Conservation (phyloP, 176 grass and related monocot genomes). For the Oryza glaberrima region DNA sequence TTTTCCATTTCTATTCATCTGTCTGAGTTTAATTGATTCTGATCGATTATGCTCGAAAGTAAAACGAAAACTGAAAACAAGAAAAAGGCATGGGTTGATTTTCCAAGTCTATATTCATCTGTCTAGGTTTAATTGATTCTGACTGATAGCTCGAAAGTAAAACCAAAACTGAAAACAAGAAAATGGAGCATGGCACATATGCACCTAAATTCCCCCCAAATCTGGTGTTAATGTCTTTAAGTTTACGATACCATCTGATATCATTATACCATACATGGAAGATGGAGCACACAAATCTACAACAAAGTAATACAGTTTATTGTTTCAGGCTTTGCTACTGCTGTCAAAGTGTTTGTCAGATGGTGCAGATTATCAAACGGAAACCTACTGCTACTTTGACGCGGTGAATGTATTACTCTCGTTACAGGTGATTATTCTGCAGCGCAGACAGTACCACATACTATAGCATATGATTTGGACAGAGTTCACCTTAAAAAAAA, state of each 20-base stretch:
- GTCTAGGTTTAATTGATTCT: conserved; percentile 2
- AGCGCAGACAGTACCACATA: not conserved
- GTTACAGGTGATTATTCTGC: conserved; percentile 46
- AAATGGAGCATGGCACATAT: not conserved
- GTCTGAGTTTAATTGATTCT: not conserved
- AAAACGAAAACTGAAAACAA: no score
- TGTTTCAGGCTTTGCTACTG: conserved; percentile 63
- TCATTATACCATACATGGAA: conserved; percentile 37
- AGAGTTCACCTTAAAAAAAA: not conserved
- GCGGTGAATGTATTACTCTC: conserved; percentile 59
- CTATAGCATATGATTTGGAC: not conserved
- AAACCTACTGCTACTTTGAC: conserved; percentile 40
- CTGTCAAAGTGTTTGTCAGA: conserved; percentile 52
- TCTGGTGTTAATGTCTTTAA: conserved; percentile 26
- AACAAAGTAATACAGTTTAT: not conserved
- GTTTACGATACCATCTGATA: conserved; percentile 13
- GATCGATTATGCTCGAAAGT: not conserved
- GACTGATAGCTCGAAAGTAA: not conserved
- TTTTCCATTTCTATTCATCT: not conserved
- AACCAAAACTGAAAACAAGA: conserved; percentile 20
- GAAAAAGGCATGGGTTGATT: no score
- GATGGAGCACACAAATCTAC: not conserved
- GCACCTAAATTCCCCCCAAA: not conserved
- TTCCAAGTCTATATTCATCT: not conserved
- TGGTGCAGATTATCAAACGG: conserved; percentile 47